Base-by-base conservation (phyloP, 305 asterid genomes). In the Fraxinus latifolia region DNA sequence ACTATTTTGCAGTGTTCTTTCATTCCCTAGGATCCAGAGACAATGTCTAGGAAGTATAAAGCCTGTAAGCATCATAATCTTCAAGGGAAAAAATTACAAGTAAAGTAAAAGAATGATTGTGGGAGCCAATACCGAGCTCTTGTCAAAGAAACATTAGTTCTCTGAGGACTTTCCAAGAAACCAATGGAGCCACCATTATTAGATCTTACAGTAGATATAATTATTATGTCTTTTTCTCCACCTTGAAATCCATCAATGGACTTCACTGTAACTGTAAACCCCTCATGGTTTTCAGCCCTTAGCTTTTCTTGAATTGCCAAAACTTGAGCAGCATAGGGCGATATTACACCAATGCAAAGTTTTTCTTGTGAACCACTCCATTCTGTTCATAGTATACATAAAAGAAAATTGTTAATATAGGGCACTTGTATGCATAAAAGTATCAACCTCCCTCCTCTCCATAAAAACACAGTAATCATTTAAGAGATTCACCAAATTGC, bases 271-370 rank as follows among this genome's bases (percentile, higher is more conserved):
- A 94, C 93, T 4, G 68, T 36, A 86, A 92, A 89, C 62, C 86
- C 65, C 7, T 88, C 84, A 3, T 42, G 32, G 74, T 85, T 85
- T 47, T 87, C 83, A 36, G 62, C 88, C 82, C 25, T 70, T 0
- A 94, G 82, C 81, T 84, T 89, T 34, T 85, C 86, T 68, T 83
- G 84, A 77, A 94, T 88, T 5, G 92, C 91, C 2, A 85, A 85
- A 60, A 92, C 96, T 89, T 94, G 97, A 15, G 98, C 94, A 39
- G 91, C 87, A 79, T 94, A 94, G 36, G 97, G 98, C 11, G 98
- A 92, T 76, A 94, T 84, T 78, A 94, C 86, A 74, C 97, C 97
- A 33, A 94, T 87, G 87, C 90, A 89, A 5, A 90, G 88, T 34
- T 79, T 81, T 84, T 83, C 89, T 19, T 81, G 85, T 2, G 92